A percentile compares a stretch with the other conserved stretches of the same genome.
These are phyloP conservation scores for Tulasnella sp. DNA, from an alignment of 768 basidiomycete species.

Conservation along the genomic window DNA sequence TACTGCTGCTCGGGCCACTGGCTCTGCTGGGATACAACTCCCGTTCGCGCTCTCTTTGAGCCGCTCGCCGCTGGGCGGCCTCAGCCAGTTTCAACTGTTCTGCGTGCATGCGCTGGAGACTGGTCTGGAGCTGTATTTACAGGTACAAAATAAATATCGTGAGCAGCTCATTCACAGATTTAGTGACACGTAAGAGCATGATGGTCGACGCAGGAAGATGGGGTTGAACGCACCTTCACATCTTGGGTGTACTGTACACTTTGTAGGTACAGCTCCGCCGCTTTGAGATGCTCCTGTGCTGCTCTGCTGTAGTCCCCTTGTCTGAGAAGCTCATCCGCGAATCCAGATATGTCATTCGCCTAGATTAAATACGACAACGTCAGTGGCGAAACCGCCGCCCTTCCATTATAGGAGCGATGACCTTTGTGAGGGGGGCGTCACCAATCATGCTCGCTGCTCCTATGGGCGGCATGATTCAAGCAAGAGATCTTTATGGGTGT, in stretches of 20 bases:
- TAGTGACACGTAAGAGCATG: conserved; percentile 2
- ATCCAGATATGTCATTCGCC: conserved; percentile 9
- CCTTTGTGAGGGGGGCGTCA: conserved; percentile 3
- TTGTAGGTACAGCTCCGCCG: conserved; percentile 62
- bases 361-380: neutral
- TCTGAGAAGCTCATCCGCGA: conserved; percentile 10
- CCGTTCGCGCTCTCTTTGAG: conserved; percentile 62
- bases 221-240: conserved; percentile 44
- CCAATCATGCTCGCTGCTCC: conserved; percentile 6
- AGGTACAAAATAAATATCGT: neutral
- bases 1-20: conserved; percentile 52
- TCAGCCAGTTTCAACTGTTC: conserved; percentile 62
- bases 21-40: conserved; percentile 40
- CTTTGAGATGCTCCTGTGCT: conserved; percentile 56
- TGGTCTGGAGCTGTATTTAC: conserved; percentile 57
- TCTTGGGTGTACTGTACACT: conserved; percentile 66
- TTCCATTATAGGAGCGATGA: neutral
- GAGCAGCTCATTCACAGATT: neutral
- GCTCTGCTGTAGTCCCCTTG: conserved; percentile 6
- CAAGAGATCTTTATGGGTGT: no score
- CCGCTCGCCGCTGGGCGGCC: conserved; percentile 61
- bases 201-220: neutral
- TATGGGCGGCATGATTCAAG: neutral
- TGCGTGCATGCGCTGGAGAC: conserved; percentile 60
- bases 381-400: neutral